phyloP scores from a whole-genome alignment of 331 rosid species.

The Spiraea crenata region DNA sequence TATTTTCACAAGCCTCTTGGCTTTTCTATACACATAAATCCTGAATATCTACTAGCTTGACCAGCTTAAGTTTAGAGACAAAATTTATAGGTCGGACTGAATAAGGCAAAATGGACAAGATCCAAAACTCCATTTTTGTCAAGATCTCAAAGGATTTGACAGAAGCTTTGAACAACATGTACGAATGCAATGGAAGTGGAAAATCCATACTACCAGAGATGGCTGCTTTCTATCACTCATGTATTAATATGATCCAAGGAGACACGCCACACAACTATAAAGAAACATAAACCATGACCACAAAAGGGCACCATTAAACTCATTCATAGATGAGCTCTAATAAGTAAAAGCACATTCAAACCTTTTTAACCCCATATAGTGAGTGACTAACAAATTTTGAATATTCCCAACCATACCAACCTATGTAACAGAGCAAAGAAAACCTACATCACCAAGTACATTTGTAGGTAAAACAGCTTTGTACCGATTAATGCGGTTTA shows the following conservation, averaged over 20 bases:
- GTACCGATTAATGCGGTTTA: neutral
- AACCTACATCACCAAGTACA: neutral
- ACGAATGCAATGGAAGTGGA: neutral
- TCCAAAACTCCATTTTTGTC: too few species aligned
- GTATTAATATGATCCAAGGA: neutral
- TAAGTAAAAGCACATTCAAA: neutral
- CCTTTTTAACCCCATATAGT: neutral
- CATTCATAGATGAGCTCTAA: neutral
- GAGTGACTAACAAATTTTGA: neutral
- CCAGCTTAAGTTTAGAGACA: neutral
- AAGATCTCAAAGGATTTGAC: too few species aligned
- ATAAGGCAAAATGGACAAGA: neutral
- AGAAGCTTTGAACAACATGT: neutral
- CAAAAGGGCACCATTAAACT: neutral
- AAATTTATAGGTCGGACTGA: neutral
- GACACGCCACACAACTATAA: too few species aligned
- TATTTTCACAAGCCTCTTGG: neutral
- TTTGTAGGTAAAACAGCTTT: neutral
- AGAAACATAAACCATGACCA: neutral
- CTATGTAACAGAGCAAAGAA: neutral
- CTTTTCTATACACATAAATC: neutral
- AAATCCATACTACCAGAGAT: neutral
- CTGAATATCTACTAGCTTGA: constrained; percentile 3
- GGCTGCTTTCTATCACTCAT: neutral
- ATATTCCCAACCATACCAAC: neutral